phyloP scores from a whole-genome alignment of 257 asterid genomes.

The Fraxinus pennsylvanica region DNA sequence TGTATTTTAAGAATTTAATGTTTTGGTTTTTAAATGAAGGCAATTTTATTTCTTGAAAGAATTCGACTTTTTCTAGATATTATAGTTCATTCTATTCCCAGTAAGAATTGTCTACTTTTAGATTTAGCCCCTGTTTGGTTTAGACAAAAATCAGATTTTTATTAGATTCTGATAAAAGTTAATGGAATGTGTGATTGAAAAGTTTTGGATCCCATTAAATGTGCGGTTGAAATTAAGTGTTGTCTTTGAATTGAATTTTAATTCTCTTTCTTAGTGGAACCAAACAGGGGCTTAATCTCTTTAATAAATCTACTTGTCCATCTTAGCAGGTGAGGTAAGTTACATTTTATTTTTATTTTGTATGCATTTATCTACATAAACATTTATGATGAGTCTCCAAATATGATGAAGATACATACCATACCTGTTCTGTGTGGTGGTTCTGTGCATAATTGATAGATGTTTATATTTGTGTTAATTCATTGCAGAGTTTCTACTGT shows the following conservation, averaged over 20 bases:
- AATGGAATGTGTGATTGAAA: too few relatives aligned
- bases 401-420: not conserved
- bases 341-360: not conserved
- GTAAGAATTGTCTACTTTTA: not conserved
- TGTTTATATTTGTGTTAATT: not conserved
- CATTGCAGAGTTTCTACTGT: constrained; percentile 16
- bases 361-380: not conserved
- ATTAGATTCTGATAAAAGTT: too few relatives aligned
- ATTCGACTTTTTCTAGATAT: not conserved
- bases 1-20: not conserved
- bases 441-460: not conserved
- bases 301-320: not conserved
- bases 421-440: not conserved
- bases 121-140: not conserved
- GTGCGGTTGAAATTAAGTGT: too few relatives aligned
- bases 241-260: too few relatives aligned
- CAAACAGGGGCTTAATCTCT: not conserved
- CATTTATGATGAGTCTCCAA: constrained; percentile 5
- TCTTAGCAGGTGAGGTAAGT: constrained; percentile 10
- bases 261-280: too few relatives aligned
- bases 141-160: too few relatives aligned
- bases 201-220: too few relatives aligned
- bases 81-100: not conserved
- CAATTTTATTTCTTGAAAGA: not conserved
- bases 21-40: not conserved